Evolutionary conservation across 2,329 filamentous ascomycete species (phyloP).

Genomic region (Colletotrichum agaves): DNA sequence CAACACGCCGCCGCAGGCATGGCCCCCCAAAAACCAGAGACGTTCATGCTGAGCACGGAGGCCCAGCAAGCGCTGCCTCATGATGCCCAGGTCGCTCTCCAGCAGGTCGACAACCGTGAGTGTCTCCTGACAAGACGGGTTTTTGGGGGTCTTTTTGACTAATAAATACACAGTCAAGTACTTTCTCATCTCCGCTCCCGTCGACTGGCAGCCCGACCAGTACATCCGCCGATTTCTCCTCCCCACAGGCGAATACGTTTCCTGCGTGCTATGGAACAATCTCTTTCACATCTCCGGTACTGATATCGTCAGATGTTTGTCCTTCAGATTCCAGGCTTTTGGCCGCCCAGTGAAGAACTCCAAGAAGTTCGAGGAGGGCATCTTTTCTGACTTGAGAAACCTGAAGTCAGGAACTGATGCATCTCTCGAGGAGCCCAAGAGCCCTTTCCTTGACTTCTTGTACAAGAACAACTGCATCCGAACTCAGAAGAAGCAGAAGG

Average conservation of each 20-base stretch:
- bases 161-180: constrained; percentile 81
- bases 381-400: constrained; percentile 98
- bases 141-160: constrained; percentile 38
- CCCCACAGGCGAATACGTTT: constrained; percentile 98
- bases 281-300: constrained; percentile 99
- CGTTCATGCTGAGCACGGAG: constrained; percentile 97
- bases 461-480: constrained; percentile 99
- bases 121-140: constrained; percentile 8
- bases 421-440: constrained; percentile 98
- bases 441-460: constrained; percentile 95
- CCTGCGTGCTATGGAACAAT: constrained; percentile 98
- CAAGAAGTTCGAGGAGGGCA: constrained; percentile 99
- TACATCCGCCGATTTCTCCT: constrained; percentile 96
- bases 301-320: constrained; percentile 97
- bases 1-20: constrained; percentile 85
- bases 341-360: constrained; percentile 98
- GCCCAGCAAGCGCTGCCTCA: constrained; percentile 96
- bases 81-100: constrained; percentile 95
- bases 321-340: constrained; percentile 98
- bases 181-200: constrained; percentile 97
- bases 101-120: constrained; percentile 98
- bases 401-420: constrained; percentile 98
- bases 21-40: constrained; percentile 97
- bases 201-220: constrained; percentile 97
- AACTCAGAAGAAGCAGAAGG: constrained; percentile 99